These are phyloP conservation scores for Kentomonas sorsogonicus DNA, from an alignment of 208 protist species.

Conservation along the genomic window DNA sequence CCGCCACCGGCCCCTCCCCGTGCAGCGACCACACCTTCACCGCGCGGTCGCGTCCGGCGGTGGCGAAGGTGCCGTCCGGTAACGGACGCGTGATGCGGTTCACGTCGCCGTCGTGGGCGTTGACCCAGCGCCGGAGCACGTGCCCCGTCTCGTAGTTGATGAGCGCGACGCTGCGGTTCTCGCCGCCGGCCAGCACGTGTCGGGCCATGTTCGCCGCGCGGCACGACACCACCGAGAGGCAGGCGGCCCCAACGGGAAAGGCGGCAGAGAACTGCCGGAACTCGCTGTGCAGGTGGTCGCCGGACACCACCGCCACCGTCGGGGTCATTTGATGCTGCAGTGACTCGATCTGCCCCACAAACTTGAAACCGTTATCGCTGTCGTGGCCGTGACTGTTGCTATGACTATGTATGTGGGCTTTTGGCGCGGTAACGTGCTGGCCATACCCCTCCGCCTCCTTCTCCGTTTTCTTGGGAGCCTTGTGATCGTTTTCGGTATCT, in stretches of 20 bases:
- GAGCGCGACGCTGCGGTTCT: conserved; percentile 54
- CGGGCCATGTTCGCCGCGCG: conserved; percentile 27
- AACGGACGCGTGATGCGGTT: conserved; percentile 51
- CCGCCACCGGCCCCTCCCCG: conserved; percentile 23
- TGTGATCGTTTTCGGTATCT: background rate
- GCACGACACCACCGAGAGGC: conserved; percentile 55
- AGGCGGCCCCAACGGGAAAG: conserved; percentile 24
- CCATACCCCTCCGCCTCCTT: background rate
- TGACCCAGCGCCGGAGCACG: conserved; percentile 42
- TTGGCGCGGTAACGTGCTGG: too few species aligned
- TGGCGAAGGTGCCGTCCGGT: conserved; percentile 39
- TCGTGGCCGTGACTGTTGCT: too few species aligned
- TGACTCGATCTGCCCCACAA: conserved; percentile 33
- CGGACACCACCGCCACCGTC: conserved; percentile 26
- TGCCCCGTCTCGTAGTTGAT: conserved; percentile 65
- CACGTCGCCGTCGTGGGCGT: conserved; percentile 50
- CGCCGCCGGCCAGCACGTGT: conserved; percentile 44
- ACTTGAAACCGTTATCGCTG: conserved; percentile 19
- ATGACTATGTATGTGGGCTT: too few species aligned
- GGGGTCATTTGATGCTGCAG: conserved; percentile 51
- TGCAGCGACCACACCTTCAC: conserved; percentile 64
- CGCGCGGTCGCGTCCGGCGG: conserved; percentile 48
- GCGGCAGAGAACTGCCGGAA: conserved; percentile 54
- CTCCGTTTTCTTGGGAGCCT: background rate
- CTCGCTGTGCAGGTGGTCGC: conserved; percentile 23